These are phyloP conservation scores for Mentha longifolia DNA, from an alignment of 257 asterid genomes.

Conservation along the genomic window DNA sequence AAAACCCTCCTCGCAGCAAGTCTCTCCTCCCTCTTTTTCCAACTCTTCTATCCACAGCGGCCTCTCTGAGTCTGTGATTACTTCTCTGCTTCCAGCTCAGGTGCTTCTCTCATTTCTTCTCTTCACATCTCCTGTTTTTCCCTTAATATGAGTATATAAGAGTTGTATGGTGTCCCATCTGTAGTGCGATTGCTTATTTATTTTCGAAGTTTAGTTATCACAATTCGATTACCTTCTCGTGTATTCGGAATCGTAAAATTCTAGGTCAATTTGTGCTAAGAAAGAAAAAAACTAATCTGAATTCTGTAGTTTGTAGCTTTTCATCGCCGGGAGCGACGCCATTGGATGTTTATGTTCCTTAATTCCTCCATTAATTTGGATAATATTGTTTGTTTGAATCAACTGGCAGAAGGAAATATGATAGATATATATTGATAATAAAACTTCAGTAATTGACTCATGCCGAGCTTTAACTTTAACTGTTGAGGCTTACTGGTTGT, in stretches of 20 bases:
- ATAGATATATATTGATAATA: background rate
- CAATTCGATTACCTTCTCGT: background rate
- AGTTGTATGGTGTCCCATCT: constrained; percentile 6
- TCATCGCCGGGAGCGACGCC: constrained; percentile 12
- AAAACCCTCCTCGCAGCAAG: too few species aligned
- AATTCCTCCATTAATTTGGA: constrained; percentile 11
- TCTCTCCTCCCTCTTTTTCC: constrained; percentile 16
- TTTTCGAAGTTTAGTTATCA: constrained; percentile 26
- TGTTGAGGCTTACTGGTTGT: constrained; percentile 8
- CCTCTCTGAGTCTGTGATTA: constrained; percentile 6
- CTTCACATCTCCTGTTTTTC: background rate
- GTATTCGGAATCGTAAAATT: background rate
- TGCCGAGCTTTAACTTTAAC: background rate
- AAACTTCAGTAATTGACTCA: background rate
- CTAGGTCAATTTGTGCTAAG: background rate
- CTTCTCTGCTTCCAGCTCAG: constrained; percentile 40
- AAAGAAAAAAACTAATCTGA: background rate
- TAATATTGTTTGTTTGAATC: background rate
- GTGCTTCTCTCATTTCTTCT: constrained; percentile 9
- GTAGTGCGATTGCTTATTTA: constrained; percentile 21
- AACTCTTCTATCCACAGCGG: constrained; percentile 38
- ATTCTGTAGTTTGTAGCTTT: background rate
- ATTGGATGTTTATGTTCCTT: constrained; percentile 19
- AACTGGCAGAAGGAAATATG: constrained; percentile 1
- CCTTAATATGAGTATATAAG: background rate